Percentiles rank a stretch among this genome's conserved stretches.
phyloP scores from a whole-genome alignment of 2,329 filamentous ascomycete genomes.

The Arthrobotrys musiformis region DNA sequence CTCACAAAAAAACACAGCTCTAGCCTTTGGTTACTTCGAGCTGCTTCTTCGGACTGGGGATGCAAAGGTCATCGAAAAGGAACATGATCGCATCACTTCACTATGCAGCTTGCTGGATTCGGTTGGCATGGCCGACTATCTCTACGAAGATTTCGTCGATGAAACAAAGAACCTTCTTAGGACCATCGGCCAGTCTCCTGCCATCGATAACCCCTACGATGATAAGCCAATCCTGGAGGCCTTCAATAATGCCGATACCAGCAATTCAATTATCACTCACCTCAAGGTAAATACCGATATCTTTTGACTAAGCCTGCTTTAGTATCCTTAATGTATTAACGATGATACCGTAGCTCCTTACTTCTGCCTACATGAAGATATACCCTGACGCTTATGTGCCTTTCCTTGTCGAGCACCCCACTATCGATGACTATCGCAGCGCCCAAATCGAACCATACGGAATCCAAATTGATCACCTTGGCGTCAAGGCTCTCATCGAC shows the following conservation, averaged over 20 bases:
- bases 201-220: constrained; percentile 66
- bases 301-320: background rate
- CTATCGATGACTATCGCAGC: constrained; percentile 75
- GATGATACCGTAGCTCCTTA: constrained; percentile 73
- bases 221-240: constrained; percentile 71
- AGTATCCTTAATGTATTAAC: constrained; percentile 18
- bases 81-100: constrained; percentile 76
- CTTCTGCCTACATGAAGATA: constrained; percentile 83
- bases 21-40: constrained; percentile 94
- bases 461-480: constrained; percentile 91
- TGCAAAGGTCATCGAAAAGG: constrained; percentile 73
- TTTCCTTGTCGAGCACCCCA: constrained; percentile 70
- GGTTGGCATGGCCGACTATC: constrained; percentile 74
- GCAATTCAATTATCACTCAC: constrained; percentile 85
- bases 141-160: constrained; percentile 86
- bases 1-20: constrained; percentile 71
- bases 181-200: constrained; percentile 71
- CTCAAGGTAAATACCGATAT: constrained; percentile 67
- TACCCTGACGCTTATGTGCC: constrained; percentile 75
- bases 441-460: constrained; percentile 77
- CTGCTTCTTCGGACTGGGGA: constrained; percentile 77
- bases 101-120: constrained; percentile 77
- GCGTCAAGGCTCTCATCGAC: constrained; percentile 79
- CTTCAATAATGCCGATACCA: constrained; percentile 78
- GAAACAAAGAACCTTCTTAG: constrained; percentile 76